Conservation (phyloP, 2,329 filamentous ascomycete genomes). For the Aureobasidium sp. region DNA sequence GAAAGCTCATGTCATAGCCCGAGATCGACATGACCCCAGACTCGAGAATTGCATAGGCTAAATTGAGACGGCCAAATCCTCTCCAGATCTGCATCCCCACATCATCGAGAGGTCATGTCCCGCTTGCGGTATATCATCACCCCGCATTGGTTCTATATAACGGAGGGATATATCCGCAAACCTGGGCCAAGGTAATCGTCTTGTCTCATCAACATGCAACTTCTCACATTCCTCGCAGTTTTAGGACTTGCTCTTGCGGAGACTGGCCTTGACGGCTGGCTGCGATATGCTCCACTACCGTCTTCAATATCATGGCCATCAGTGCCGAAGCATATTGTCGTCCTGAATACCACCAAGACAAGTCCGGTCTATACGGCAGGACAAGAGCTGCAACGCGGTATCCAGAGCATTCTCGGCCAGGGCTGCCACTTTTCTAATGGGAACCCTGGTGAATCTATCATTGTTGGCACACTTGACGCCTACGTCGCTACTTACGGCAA, state of each 20-base stretch:
- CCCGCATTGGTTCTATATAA: background rate
- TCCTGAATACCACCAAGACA: slow-evolving; percentile 44
- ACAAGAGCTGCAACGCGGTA: slow-evolving; percentile 48
- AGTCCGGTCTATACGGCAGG: slow-evolving; percentile 53
- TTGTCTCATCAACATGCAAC: background rate
- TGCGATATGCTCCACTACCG: slow-evolving; percentile 52
- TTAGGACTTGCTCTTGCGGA: slow-evolving; percentile 42
- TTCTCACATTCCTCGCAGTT: background rate
- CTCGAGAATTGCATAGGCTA: background rate
- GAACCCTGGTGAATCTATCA: slow-evolving; percentile 32
- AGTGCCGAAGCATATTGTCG: slow-evolving; percentile 42
- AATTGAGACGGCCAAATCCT: background rate
- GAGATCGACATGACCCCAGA: background rate
- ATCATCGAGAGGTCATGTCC: background rate
- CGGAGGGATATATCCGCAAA: background rate
- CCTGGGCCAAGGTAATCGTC: background rate
- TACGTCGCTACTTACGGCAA: slow-evolving; percentile 31
- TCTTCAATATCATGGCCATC: slow-evolving; percentile 29
- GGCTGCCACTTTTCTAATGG: slow-evolving; percentile 17
- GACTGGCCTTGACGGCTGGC: slow-evolving; percentile 53
- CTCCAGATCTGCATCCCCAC: background rate
- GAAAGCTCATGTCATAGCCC: background rate
- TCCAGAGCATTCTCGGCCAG: slow-evolving; percentile 49
- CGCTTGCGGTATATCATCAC: background rate
- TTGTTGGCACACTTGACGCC: slow-evolving; percentile 42